Conservation (phyloP, 352 stramenopile species). For the Pythium rhizo-oryzae region DNA sequence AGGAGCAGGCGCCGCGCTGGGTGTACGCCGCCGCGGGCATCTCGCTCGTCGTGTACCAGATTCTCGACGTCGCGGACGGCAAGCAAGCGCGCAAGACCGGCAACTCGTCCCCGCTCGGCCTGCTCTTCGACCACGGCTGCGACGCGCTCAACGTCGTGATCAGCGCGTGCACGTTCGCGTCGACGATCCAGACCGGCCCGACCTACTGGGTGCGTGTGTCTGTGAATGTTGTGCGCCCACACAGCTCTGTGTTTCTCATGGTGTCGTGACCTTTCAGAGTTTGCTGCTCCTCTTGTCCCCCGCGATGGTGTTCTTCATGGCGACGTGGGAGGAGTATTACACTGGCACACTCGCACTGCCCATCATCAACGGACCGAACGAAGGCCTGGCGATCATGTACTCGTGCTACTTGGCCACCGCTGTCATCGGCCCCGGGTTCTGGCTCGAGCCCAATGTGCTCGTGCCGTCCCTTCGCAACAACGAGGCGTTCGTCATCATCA, state of each 20-base stretch:
- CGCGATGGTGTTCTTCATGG: conserved; percentile 95
- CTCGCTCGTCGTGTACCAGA: conserved; percentile 78
- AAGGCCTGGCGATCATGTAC: conserved; percentile 94
- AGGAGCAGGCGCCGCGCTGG: conserved; percentile 69
- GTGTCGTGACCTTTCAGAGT: conserved; percentile 42
- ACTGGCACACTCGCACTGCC: conserved; percentile 95
- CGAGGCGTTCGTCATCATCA: conserved; percentile 76
- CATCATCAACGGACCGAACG: conserved; percentile 96
- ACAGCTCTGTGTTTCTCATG: conserved; percentile 12
- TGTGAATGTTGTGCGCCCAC: conserved; percentile 13
- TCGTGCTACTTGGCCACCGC: conserved; percentile 75
- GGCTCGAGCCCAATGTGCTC: conserved; percentile 60
- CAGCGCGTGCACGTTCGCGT: conserved; percentile 82
- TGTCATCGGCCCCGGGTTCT: conserved; percentile 60
- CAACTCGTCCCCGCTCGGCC: conserved; percentile 83
- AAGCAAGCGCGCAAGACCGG: conserved; percentile 88
- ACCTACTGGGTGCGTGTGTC: conserved; percentile 65
- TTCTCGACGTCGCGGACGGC: conserved; percentile 85
- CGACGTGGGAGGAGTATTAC: conserved; percentile 99
- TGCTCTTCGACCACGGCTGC: conserved; percentile 88
- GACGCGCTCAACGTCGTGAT: conserved; percentile 86
- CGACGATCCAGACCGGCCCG: conserved; percentile 84
- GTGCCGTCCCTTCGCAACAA: conserved; percentile 80
- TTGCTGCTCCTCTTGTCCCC: conserved; percentile 66
- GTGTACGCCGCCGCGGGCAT: conserved; percentile 72